Percentiles rank a stretch among this genome's conserved stretches.
phyloP scores from a whole-genome alignment of 2,329 filamentous ascomycete genomes.

The Fusarium humuli region DNA sequence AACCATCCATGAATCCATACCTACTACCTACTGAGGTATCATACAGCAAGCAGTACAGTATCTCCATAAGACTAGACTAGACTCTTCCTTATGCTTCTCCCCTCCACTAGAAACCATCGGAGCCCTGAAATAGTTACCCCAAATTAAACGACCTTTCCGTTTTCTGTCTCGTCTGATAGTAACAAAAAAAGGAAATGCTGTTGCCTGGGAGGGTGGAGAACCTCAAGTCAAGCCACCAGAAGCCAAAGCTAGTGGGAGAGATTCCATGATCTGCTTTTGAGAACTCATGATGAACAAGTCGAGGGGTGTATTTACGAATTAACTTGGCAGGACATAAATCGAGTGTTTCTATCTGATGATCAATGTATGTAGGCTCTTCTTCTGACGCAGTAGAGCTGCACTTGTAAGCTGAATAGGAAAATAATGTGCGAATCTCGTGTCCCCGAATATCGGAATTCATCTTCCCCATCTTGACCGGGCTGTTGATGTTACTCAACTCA shows the following conservation, averaged over 20 bases:
- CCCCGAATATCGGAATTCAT: neutral
- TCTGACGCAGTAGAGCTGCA: neutral
- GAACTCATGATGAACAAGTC: constrained; percentile 35
- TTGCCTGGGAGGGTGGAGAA: constrained; percentile 36
- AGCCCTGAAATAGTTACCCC: neutral
- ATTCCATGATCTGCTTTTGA: constrained; percentile 37
- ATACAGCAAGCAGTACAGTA: neutral
- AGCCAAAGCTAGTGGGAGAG: constrained; percentile 15
- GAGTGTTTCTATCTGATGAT: neutral
- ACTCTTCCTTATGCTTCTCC: constrained; percentile 1
- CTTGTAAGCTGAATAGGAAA: neutral
- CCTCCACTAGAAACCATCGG: neutral
- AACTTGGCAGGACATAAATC: neutral
- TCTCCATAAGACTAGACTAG: neutral
- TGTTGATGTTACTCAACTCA: constrained; percentile 14
- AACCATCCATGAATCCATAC: neutral
- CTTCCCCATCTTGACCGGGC: constrained; percentile 17
- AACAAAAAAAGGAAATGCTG: constrained; percentile 35
- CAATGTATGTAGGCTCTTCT: neutral
- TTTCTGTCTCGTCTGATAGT: constrained; percentile 4
- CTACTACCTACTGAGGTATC: too few species aligned
- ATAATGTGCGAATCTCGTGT: neutral
- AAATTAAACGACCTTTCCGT: neutral
- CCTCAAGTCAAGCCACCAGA: constrained; percentile 23
- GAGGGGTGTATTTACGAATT: constrained; percentile 7